Conservation (phyloP, 192 early-diverging fungal species). For the Backusella macrospora region DNA sequence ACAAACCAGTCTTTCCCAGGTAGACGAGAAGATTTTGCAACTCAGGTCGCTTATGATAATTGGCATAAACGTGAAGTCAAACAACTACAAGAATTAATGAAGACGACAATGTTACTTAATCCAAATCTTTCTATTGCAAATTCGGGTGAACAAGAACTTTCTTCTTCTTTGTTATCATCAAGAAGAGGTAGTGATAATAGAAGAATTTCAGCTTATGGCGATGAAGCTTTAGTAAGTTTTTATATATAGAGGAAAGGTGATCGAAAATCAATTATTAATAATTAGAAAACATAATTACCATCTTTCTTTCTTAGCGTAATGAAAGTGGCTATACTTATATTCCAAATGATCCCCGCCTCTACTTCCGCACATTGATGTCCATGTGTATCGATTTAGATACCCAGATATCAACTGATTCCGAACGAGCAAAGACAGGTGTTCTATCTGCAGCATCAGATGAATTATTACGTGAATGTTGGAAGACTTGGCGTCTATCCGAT, state of each 20-base stretch:
- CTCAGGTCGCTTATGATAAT: constrained; percentile 51
- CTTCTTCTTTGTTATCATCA: constrained; percentile 20
- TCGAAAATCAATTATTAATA: not conserved
- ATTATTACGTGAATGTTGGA: constrained; percentile 66
- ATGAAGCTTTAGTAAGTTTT: not conserved
- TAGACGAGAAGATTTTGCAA: constrained; percentile 51
- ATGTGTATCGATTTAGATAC: constrained; percentile 67
- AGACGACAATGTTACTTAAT: constrained; percentile 40
- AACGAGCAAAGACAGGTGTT: constrained; percentile 41
- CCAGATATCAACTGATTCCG: constrained; percentile 38
- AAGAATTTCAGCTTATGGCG: constrained; percentile 3
- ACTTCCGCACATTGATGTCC: constrained; percentile 61
- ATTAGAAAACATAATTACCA: not conserved
- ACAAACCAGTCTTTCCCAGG: constrained; percentile 41
- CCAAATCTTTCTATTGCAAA: constrained; percentile 36
- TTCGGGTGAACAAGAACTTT: constrained; percentile 28
- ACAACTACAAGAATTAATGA: constrained; percentile 50
- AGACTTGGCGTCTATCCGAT: constrained; percentile 67
- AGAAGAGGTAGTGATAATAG: constrained; percentile 6
- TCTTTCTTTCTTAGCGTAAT: not conserved
- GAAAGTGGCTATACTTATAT: constrained; percentile 53
- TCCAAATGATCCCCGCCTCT: constrained; percentile 60
- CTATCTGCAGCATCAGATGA: constrained; percentile 60
- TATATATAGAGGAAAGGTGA: not conserved
- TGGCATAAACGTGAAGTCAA: constrained; percentile 58